Evolutionary conservation across 768 basidiomycete species (phyloP).

Genomic region (Tulasnella sp.): DNA sequence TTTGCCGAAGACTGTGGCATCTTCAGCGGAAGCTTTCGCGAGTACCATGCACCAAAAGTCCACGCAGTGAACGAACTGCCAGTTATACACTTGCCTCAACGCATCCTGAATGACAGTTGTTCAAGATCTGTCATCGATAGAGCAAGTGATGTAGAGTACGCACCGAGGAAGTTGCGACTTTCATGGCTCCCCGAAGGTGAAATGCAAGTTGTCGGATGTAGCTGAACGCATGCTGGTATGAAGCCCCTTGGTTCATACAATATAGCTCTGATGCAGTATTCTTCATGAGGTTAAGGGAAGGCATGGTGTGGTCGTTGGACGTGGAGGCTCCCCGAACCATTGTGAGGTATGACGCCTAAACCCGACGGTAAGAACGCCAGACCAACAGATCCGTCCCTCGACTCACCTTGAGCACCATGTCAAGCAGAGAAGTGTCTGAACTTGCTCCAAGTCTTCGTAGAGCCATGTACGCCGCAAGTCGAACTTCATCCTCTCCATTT

Average conservation of each 20-base stretch:
- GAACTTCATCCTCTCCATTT: conserved; percentile 69
- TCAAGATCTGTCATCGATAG: conserved; percentile 15
- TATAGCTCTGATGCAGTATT: conserved; percentile 94
- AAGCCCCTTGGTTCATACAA: conserved; percentile 62
- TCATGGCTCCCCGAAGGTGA: conserved; percentile 86
- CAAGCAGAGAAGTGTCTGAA: conserved; percentile 73
- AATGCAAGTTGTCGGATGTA: conserved; percentile 95
- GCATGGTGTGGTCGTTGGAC: conserved; percentile 81
- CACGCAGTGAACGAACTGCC: conserved; percentile 94
- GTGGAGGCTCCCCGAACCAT: conserved; percentile 79
- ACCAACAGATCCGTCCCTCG: neutral
- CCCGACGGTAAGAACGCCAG: neutral
- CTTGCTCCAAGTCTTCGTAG: conserved; percentile 74
- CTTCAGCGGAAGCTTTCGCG: conserved; percentile 67
- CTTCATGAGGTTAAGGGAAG: conserved; percentile 94
- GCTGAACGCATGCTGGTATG: conserved; percentile 93
- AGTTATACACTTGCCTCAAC: conserved; percentile 94
- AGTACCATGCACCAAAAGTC: conserved; percentile 96
- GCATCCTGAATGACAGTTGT: conserved; percentile 56
- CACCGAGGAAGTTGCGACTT: conserved; percentile 71
- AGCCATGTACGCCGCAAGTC: conserved; percentile 82
- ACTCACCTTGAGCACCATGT: conserved; percentile 78
- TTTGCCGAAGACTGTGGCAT: conserved; percentile 45
- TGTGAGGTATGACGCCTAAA: conserved; percentile 80
- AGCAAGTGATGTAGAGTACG: conserved; percentile 26